These are phyloP conservation scores for Coniochaeta ligniaria DNA, from an alignment of 2,329 filamentous ascomycete genomes.

Conservation along the genomic window DNA sequence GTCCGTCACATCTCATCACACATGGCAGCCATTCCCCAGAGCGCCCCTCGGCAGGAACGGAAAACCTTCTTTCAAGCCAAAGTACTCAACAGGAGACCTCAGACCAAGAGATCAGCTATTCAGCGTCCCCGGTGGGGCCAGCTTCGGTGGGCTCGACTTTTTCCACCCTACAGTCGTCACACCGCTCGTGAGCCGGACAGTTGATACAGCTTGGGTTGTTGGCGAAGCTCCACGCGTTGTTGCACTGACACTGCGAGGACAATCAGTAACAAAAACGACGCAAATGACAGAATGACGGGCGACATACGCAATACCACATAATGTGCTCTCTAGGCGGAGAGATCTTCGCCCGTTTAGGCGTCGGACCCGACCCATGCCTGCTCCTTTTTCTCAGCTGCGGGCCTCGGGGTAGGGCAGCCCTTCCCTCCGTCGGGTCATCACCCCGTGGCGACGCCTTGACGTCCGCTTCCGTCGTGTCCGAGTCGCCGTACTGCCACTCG, in stretches of 20 bases:
- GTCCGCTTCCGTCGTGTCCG: background rate
- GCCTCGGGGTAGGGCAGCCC: background rate
- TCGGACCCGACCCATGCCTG: background rate
- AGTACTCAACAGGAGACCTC: too few relatives aligned
- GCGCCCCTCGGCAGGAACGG: background rate
- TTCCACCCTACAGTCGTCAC: background rate
- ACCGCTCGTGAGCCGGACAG: background rate
- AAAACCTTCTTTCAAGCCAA: background rate
- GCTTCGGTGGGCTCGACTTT: background rate
- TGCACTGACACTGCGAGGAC: background rate
- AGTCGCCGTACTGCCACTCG: slow-evolving; percentile 45
- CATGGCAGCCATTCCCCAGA: background rate
- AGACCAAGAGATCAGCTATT: background rate
- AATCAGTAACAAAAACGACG: background rate
- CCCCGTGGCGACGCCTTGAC: background rate
- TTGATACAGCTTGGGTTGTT: background rate
- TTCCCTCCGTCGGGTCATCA: background rate
- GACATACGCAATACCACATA: background rate
- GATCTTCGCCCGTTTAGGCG: background rate
- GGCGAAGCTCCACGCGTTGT: background rate
- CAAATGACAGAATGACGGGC: background rate
- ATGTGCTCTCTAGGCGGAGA: background rate
- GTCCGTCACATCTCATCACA: background rate
- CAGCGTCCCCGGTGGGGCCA: background rate
- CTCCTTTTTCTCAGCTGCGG: background rate